phyloP scores from a whole-genome alignment of 352 stramenopile genomes.

The Phytophthora melonis region DNA sequence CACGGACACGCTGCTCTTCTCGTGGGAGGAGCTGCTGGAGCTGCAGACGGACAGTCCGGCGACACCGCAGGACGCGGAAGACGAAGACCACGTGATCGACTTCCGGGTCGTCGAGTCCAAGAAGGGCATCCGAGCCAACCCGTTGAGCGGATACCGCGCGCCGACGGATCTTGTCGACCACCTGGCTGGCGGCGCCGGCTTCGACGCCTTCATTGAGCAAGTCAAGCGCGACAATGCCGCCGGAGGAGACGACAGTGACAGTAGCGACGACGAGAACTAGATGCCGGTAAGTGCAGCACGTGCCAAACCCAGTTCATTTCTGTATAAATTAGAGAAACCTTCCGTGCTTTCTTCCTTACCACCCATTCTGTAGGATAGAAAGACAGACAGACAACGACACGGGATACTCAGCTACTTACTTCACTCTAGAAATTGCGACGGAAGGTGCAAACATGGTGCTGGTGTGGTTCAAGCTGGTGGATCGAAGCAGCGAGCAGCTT shows the following conservation, averaged over 20 bases:
- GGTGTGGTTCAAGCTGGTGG: too few species aligned
- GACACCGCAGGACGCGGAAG: conserved; percentile 38
- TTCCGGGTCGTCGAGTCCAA: conserved; percentile 84
- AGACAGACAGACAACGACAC: too few species aligned
- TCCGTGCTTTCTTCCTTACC: conserved; percentile 26
- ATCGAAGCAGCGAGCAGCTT: too few species aligned
- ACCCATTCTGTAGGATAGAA: too few species aligned
- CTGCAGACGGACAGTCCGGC: conserved; percentile 24
- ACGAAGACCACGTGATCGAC: conserved; percentile 66
- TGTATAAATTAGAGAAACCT: conserved; percentile 47
- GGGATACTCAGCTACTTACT: too few species aligned
- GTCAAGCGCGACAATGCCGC: conserved; percentile 79
- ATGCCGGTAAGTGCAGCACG: conserved; percentile 30
- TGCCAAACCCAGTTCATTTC: conserved; percentile 30
- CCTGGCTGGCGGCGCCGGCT: conserved; percentile 69
- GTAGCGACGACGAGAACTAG: conserved; percentile 41
- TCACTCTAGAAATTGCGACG: too few species aligned
- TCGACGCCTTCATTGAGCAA: conserved; percentile 86
- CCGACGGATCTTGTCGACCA: conserved; percentile 89
- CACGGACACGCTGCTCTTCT: conserved; percentile 95
- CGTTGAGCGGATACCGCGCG: conserved; percentile 81
- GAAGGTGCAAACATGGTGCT: too few species aligned
- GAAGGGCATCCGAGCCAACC: conserved; percentile 68
- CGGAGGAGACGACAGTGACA: conserved; percentile 25
- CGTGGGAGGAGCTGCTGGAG: conserved; percentile 87